Evolutionary conservation across 495 filamentous ascomycete species (phyloP).

Genomic region (Penicillium fimorum): DNA sequence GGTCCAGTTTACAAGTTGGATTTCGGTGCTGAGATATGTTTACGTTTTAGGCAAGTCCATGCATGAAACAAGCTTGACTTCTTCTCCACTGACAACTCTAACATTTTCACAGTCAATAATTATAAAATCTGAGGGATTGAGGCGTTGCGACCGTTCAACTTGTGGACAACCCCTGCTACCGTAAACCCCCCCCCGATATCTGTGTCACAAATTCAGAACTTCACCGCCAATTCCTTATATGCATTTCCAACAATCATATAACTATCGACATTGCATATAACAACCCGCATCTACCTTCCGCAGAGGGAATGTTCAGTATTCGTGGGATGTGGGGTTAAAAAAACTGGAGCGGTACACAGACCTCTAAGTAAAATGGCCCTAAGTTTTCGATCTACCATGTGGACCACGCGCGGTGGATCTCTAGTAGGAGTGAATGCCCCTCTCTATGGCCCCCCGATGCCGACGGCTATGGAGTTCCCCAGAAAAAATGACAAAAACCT

Average conservation of each 20-base stretch:
- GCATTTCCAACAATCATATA: conserved; percentile 8
- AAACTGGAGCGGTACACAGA: not conserved
- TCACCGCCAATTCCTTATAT: not conserved
- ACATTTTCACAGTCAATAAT: not conserved
- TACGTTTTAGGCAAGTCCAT: conserved; percentile 27
- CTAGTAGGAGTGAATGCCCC: not conserved
- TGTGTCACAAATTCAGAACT: not conserved
- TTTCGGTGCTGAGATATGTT: conserved; percentile 1
- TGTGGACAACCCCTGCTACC: too few relatives aligned
- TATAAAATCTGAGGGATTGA: not conserved
- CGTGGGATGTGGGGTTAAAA: conserved; percentile 11
- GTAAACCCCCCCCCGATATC: too few relatives aligned
- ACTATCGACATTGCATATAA: conserved; percentile 3
- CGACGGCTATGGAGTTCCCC: conserved; percentile 23
- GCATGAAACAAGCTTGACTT: conserved; percentile 16
- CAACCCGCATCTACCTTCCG: conserved; percentile 24
- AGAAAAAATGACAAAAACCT: conserved; percentile 17
- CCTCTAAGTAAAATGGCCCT: not conserved
- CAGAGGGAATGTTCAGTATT: conserved; percentile 19
- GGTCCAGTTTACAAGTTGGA: not conserved
- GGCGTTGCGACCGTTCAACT: not conserved
- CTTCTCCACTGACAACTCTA: not conserved
- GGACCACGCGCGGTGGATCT: conserved; percentile 17
- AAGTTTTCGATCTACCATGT: conserved; percentile 11
- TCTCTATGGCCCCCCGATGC: conserved; percentile 19